These are phyloP conservation scores for Catenaria anguillulae DNA, from an alignment of 371 early-diverging fungal genomes.

Conservation along the genomic window DNA sequence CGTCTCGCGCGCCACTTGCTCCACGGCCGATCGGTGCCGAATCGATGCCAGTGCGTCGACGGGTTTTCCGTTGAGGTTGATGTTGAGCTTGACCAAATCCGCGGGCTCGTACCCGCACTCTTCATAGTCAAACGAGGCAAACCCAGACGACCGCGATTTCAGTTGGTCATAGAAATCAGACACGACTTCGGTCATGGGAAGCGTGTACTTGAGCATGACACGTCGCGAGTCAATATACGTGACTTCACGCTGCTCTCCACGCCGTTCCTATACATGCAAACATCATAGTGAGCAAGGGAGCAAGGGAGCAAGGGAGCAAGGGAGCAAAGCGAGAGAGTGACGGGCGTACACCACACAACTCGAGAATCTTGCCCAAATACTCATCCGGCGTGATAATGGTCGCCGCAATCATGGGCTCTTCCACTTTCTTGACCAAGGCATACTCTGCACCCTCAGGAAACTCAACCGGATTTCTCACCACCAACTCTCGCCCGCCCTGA, in stretches of 20 bases:
- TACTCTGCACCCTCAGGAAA: constrained; percentile 70
- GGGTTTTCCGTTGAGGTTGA: constrained; percentile 74
- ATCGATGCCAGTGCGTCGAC: constrained; percentile 88
- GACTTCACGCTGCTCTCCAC: constrained; percentile 73
- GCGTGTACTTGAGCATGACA: constrained; percentile 67
- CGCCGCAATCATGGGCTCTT: constrained; percentile 84
- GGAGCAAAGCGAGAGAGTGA: neutral
- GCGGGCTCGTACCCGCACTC: constrained; percentile 75
- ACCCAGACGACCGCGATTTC: constrained; percentile 80
- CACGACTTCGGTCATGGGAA: constrained; percentile 86
- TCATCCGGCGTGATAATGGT: constrained; percentile 85
- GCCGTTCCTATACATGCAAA: constrained; percentile 15
- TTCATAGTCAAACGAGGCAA: constrained; percentile 92
- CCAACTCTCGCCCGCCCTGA: constrained; percentile 34
- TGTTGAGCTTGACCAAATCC: constrained; percentile 85
- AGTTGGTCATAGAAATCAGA: constrained; percentile 87
- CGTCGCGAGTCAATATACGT: constrained; percentile 71
- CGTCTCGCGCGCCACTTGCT: constrained; percentile 62
- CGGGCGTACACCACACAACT: constrained; percentile 61
- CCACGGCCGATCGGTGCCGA: constrained; percentile 58
- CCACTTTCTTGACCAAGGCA: constrained; percentile 44
- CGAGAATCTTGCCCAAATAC: constrained; percentile 79
- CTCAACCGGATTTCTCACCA: constrained; percentile 76
- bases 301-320: neutral
- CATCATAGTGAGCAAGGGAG: constrained; percentile 1